Base-by-base conservation (phyloP, 495 filamentous ascomycete species). In the Penicillium angulare region DNA sequence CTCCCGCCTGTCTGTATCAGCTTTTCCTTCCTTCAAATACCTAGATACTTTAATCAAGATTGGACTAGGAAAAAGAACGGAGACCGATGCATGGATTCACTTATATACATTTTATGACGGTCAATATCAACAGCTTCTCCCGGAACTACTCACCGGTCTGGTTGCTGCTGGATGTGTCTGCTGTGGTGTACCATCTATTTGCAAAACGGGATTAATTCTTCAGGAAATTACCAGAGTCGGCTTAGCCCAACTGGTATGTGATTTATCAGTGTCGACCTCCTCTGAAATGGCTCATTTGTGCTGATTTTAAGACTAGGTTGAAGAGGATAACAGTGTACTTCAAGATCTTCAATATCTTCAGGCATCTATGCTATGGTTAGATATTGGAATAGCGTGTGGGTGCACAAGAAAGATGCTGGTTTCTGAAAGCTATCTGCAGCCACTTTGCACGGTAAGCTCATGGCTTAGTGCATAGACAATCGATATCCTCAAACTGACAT, bases 391-490 rank as follows among this genome's bases (percentile, higher is more conserved):
- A 1, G 85, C 80, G 71, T 82, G 79, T 43, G 83, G 82, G 9
- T 81, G 80, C 42, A 77, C 77, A 43, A 62, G 82, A 7, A 84
- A 82, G 48, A 85, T 85, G 75, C 81, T 86, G 56, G 79, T 86
- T 29, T 76, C 81, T 0, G 81, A 85, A 47, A 81, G 80, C 46
- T 76, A 75, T 59, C 56, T 74, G 13, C 70, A 75, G 17, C 67
- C 73, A 31, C 59, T 80, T 2, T 60, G 73, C 9, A 79, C 77
- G 1, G 75, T 80, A 56, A 9, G 48, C n/a, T n/a, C n/a, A n/a
- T n/a, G n/a, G n/a, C n/a, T n/a, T n/a, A n/a, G n/a, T n/a, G n/a
- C n/a, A n/a, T n/a, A n/a, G n/a, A n/a, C n/a, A n/a, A n/a, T n/a
- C n/a, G n/a, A n/a, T n/a, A n/a, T n/a, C n/a, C n/a, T n/a, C n/a